Percentiles rank a stretch among this genome's conserved stretches.
Evolutionary conservation across 257 asterid species (phyloP).

Genomic region (Solanum paucissectum): DNA sequence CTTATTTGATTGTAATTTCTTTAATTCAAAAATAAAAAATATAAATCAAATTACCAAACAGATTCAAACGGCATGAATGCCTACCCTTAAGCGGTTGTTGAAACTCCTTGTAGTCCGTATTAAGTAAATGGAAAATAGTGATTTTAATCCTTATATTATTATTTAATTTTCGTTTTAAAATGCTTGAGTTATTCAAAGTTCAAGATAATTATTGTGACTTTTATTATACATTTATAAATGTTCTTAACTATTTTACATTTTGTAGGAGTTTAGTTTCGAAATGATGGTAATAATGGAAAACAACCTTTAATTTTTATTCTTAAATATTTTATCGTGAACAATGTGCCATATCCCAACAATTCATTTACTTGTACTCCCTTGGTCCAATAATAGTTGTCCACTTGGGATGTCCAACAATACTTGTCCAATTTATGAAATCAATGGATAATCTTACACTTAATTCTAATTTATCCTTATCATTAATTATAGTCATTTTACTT

Average conservation of each 20-base stretch:
- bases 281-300: not conserved
- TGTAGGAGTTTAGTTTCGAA: too few relatives aligned
- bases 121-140: not conserved
- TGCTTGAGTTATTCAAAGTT: not conserved
- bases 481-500: too few relatives aligned
- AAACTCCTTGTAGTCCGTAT: fast-evolving
- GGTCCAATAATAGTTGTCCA: not conserved
- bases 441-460: not conserved
- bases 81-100: not conserved
- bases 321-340: too few relatives aligned
- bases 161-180: too few relatives aligned
- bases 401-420: too few relatives aligned
- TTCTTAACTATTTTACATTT: too few relatives aligned
- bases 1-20: not conserved
- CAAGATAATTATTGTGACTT: not conserved
- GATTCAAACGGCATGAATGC: not conserved
- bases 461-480: too few relatives aligned
- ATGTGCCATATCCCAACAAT: too few relatives aligned
- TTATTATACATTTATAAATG: not conserved
- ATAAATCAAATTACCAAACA: not conserved
- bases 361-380: too few relatives aligned
- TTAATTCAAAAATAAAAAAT: not conserved
- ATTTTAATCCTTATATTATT: too few relatives aligned
- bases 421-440: too few relatives aligned
- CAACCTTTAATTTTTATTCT: not conserved